phyloP scores from a whole-genome alignment of 192 early-diverging fungal species.

The Geranomyces michiganensis region DNA sequence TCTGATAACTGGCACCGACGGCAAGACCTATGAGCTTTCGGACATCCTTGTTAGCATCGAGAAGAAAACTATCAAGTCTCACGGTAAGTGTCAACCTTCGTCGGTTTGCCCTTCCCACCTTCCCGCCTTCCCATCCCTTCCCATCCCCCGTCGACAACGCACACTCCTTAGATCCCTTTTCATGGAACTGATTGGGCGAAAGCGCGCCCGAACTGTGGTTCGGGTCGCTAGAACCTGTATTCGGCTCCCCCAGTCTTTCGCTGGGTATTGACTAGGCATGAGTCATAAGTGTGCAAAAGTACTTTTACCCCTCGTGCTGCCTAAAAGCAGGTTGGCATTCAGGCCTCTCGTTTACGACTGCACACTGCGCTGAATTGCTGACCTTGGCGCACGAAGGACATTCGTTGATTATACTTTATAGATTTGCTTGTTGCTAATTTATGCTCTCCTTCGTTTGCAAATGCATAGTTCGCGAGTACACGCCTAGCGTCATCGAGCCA shows the following conservation, averaged over 20 bases:
- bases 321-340: not conserved
- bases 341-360: not conserved
- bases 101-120: not conserved
- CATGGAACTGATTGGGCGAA: conserved; percentile 37
- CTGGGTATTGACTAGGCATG: conserved; percentile 56
- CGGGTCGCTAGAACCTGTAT: not conserved
- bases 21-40: conserved; percentile 65
- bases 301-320: conserved; percentile 20
- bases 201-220: conserved; percentile 26
- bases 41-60: conserved; percentile 54
- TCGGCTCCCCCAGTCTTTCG: conserved; percentile 38
- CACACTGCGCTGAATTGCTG: not conserved
- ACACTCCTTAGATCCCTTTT: conserved; percentile 65
- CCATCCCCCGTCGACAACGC: conserved; percentile 27
- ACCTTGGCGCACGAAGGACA: conserved; percentile 4
- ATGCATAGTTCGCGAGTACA: conserved; percentile 82
- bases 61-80: conserved; percentile 49
- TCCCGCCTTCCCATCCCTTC: not conserved
- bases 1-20: conserved; percentile 61
- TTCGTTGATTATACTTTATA: not conserved
- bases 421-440: conserved; percentile 17
- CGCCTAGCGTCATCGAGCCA: conserved; percentile 98
- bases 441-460: conserved; percentile 5
- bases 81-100: conserved; percentile 42
- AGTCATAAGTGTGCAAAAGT: conserved; percentile 64